Evolutionary conservation across 306 rosid species (phyloP), one percentile per base, ranked within the genome.

Genomic region (Vachellia collinsii): DNA sequence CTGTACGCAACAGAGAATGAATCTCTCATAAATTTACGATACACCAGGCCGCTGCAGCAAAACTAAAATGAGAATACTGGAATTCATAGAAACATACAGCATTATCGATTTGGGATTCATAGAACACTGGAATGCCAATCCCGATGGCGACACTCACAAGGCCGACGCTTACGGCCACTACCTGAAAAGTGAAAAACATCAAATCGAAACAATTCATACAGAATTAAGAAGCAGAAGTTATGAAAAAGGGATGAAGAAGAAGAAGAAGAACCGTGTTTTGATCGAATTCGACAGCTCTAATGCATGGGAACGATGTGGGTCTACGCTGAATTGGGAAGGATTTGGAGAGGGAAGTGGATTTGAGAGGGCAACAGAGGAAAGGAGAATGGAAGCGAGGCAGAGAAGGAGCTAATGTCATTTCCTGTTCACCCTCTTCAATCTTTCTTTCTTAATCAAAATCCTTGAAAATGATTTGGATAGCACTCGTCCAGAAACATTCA

Each of bases 41-140:
- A 11, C 5, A 12, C 5, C 25, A 16, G 10, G 8, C 6, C 3
- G 11, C 8, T 56, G 25, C 4, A 11, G 22, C 9, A 72, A 50
- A 70, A 74, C 48, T 41, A 41, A 14, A 16, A 37, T 37, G 63
- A 65, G 67, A 67, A 19, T 8, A 39, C 77, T 8, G 9, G 10
- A 19, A 54, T 54, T 54, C 61, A 54, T 7, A 54, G 77, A 82
- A 14, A 74, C 53, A 85, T 90, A 93, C 99, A 50, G 98, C 94
- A 84, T 79, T 95, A 83, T 95, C 94, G 12, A 95, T 93, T 86
- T 95, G 98, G 71, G 89, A 29, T 84, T 95, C 99, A 22, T 92
- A 95, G 88, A 95, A 95, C 62, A 93, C 88, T 1, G 97, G 97
- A 87, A 95, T 75, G 78, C 97, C 98, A 58, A 95, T 88, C 72